Evolutionary conservation across 208 protist species (phyloP).

Genomic region (Leishmania major): DNA sequence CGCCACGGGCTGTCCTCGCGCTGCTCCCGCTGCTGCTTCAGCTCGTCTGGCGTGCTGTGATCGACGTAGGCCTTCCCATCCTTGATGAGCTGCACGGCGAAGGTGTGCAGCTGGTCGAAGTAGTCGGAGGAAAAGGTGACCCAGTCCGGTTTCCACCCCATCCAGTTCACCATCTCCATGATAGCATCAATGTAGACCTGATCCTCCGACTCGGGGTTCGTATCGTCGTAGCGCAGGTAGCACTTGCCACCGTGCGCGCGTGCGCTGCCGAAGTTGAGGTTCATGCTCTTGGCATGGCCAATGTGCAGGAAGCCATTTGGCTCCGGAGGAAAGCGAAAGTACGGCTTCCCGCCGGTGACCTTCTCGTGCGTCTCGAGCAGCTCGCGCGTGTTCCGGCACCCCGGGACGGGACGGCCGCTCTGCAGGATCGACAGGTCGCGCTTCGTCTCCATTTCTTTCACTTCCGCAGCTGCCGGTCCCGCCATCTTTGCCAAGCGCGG

Average conservation of each 20-base stretch:
- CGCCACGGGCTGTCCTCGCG: conserved; percentile 92
- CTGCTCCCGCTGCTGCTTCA: conserved; percentile 89
- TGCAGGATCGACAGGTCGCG: conserved; percentile 77
- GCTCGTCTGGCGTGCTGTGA: conserved; percentile 96
- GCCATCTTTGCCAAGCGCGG: conserved; percentile 40
- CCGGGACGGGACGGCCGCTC: conserved; percentile 81
- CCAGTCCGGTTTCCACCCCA: conserved; percentile 92
- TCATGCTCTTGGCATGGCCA: conserved; percentile 99
- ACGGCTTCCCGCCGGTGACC: conserved; percentile 72
- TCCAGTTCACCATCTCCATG: conserved; percentile 90
- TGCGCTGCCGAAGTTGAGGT: conserved; percentile 98
- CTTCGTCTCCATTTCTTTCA: conserved; percentile 55
- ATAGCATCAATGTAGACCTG: conserved; percentile 98
- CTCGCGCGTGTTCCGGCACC: conserved; percentile 75
- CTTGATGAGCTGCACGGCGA: conserved; percentile 98
- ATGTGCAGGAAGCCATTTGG: conserved; percentile 99
- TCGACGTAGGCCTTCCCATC: conserved; percentile 98
- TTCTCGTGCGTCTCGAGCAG: conserved; percentile 65
- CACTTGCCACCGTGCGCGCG: conserved; percentile 92
- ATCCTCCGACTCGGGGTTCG: conserved; percentile 98
- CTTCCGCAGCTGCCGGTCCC: conserved; percentile 31
- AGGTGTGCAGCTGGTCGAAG: conserved; percentile 98
- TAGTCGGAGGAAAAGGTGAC: conserved; percentile 99
- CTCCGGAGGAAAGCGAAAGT: conserved; percentile 97
- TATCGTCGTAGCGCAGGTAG: conserved; percentile 99